These are phyloP conservation scores for Salvia splendens DNA, from an alignment of 257 asterid species.

Conservation along the genomic window DNA sequence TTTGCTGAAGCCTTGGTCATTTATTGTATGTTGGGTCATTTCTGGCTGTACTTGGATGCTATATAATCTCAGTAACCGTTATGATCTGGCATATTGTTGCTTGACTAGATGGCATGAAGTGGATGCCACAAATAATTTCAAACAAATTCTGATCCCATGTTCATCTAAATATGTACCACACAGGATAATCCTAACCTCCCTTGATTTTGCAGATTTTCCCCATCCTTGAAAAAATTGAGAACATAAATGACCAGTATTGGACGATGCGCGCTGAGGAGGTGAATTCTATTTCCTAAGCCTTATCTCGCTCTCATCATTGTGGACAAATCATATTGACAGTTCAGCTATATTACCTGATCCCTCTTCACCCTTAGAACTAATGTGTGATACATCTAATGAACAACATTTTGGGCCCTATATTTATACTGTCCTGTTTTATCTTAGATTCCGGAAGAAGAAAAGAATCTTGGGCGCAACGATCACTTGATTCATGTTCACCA, in stretches of 20 bases:
- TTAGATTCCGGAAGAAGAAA: constrained; percentile 93
- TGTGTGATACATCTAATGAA: constrained; percentile 21
- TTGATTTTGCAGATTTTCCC: constrained; percentile 74
- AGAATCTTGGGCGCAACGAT: constrained; percentile 76
- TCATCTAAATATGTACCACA: neutral
- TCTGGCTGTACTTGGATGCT: constrained; percentile 20
- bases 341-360: neutral
- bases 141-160: constrained; percentile 5
- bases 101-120: constrained; percentile 18
- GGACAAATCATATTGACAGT: neutral
- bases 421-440: constrained; percentile 25
- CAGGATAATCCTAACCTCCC: constrained; percentile 19
- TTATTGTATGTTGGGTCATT: neutral
- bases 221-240: constrained; percentile 75
- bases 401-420: constrained; percentile 5
- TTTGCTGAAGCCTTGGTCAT: constrained; percentile 7
- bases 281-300: constrained; percentile 32
- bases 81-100: constrained; percentile 9
- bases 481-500: constrained; percentile 86
- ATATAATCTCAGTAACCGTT: neutral
- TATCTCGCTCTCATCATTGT: constrained; percentile 6
- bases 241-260: constrained; percentile 95
- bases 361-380: neutral
- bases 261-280: constrained; percentile 97
- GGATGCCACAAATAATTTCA: constrained; percentile 4